These are phyloP conservation scores for Plectosphaerella sp. DNA, from an alignment of 2,329 filamentous ascomycete genomes.

Conservation along the genomic window DNA sequence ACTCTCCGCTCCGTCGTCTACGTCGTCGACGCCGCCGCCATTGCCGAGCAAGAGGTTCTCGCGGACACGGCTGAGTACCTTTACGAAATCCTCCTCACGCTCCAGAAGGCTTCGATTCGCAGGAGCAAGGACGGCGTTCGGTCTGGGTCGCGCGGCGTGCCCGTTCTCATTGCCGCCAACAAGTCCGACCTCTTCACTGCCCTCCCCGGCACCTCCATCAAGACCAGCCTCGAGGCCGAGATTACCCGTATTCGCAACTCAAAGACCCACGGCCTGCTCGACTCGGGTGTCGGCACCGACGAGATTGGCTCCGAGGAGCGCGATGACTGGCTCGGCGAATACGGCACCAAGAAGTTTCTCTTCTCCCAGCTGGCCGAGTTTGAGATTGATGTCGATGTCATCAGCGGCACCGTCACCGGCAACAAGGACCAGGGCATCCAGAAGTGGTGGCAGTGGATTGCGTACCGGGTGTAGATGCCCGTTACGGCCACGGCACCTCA, in stretches of 20 bases:
- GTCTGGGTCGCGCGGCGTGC: slow-evolving; percentile 56
- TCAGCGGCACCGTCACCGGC: slow-evolving; percentile 55
- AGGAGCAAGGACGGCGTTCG: slow-evolving; percentile 27
- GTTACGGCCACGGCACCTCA: too few relatives aligned
- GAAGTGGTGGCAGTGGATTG: slow-evolving; percentile 91
- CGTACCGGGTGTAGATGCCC: slow-evolving; percentile 41
- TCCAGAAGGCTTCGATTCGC: slow-evolving; percentile 65
- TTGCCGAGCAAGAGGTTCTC: slow-evolving; percentile 56
- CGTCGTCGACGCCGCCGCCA: slow-evolving; percentile 76
- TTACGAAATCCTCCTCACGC: slow-evolving; percentile 77
- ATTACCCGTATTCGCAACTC: slow-evolving; percentile 73
- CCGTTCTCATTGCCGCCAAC: slow-evolving; percentile 84
- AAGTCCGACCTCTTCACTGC: slow-evolving; percentile 96
- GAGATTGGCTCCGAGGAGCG: slow-evolving; percentile 63
- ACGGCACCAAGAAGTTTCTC: slow-evolving; percentile 70
- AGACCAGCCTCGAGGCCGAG: slow-evolving; percentile 71
- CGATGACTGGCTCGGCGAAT: slow-evolving; percentile 81
- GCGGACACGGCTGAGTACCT: slow-evolving; percentile 77
- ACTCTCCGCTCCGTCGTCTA: slow-evolving; percentile 75
- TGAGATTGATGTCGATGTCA: slow-evolving; percentile 70
- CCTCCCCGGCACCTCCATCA: slow-evolving; percentile 72
- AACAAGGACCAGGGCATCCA: slow-evolving; percentile 65
- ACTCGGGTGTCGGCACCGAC: slow-evolving; percentile 70
- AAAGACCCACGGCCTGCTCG: slow-evolving; percentile 74
- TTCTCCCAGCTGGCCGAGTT: slow-evolving; percentile 83